Base-by-base conservation (phyloP, 768 basidiomycete species). In the Agaricus sinodeliciosus region DNA sequence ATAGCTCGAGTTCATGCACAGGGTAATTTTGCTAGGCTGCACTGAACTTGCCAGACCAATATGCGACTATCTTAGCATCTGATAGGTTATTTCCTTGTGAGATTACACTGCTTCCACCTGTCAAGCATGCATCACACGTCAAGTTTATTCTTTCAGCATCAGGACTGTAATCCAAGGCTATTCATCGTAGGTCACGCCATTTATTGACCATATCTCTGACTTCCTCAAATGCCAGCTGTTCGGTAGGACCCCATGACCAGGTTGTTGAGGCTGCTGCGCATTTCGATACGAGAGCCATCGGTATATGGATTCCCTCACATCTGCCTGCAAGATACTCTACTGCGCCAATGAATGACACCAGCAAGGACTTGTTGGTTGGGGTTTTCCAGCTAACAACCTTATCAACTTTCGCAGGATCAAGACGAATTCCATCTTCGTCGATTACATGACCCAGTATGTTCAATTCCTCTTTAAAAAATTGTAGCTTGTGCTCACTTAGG, bases 361-460 rank as follows among this genome's bases (percentile, higher is more conserved):
- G 44, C n/a, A 67, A 49, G 4, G 63, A 59, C 9, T 48, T 51
- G 43, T 45, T 52, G 2, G 42, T 53, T 3, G 47, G 51, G 3
- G 26, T 41, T 15, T 57, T 53, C 56, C 56, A 35, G 58, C 61
- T 64, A 2, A 59, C 2, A 0, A 72, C 59, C 0, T 54, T 27
- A 35, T 75, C 56, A 8, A 53, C 56, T 64, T 75, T 76, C 7
- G 65, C 51, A 0, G 69, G 71, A 34, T 75, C 69, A 68, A 73
- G 72, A 0, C 35, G 39, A 11, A 76, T 72, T 0, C 72, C 67
- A 0, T 62, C 4, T 2, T 65, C 58, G 16, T 69, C 62, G 3
- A 75, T 56, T 0, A 74, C 49, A 2, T 63, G 60, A 0, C 74
- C 73, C 0, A 75, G 55, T 2, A 71, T 43, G 16, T 65, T 63